Percentiles rank a stretch among this genome's conserved stretches.
phyloP scores from a whole-genome alignment of 768 basidiomycete genomes.

The Pholiota microspora region DNA sequence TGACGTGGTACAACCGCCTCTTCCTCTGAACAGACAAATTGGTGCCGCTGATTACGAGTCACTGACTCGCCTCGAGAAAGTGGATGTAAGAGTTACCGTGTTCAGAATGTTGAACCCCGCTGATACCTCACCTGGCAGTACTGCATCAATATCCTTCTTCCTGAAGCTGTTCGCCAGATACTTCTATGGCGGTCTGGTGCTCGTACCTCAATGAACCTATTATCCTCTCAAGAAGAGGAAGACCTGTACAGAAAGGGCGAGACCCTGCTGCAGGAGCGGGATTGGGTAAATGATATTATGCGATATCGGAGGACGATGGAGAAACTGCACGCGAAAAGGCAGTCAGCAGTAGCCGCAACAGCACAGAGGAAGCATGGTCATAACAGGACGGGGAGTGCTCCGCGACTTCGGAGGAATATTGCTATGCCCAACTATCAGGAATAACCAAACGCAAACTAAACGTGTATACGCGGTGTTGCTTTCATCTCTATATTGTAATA shows the following conservation, averaged over 20 bases:
- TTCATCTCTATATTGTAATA: neutral
- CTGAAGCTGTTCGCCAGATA: conserved; percentile 69
- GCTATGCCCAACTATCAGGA: conserved; percentile 26
- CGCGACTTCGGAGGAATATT: conserved; percentile 25
- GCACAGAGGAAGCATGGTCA: neutral
- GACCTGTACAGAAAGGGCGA: conserved; percentile 48
- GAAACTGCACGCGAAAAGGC: conserved; percentile 7
- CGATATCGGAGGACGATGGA: conserved; percentile 36
- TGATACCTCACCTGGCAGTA: conserved; percentile 45
- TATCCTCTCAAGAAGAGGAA: conserved; percentile 53
- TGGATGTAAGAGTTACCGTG: conserved; percentile 38
- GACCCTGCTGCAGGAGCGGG: conserved; percentile 47
- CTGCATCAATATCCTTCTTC: conserved; percentile 68
- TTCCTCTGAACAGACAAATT: conserved; percentile 8
- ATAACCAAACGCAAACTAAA: conserved; percentile 11
- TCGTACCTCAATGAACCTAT: conserved; percentile 48
- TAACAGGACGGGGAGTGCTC: conserved; percentile 15
- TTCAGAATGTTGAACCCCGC: neutral
- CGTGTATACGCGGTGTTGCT: neutral
- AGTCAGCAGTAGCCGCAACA: neutral
- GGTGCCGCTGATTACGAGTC: conserved; percentile 19
- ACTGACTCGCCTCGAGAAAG: conserved; percentile 38
- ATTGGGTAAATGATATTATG: conserved; percentile 70
- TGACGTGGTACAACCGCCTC: neutral
- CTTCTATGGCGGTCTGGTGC: conserved; percentile 69